Evolutionary conservation across 2,329 filamentous ascomycete genomes (phyloP).

Genomic region (Fusarium nodosum): DNA sequence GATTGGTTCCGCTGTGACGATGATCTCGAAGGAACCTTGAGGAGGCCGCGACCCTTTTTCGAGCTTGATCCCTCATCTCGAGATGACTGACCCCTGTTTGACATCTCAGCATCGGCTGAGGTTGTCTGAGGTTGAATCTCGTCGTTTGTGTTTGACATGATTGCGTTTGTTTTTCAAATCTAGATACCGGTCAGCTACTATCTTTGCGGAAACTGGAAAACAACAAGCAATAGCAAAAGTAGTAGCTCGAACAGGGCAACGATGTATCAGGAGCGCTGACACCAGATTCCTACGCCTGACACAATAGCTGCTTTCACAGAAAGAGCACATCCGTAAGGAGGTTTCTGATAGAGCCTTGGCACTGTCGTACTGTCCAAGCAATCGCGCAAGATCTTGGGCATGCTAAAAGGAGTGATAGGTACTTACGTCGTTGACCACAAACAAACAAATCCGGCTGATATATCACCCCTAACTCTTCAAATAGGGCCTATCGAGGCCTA

Average conservation of each 20-base stretch:
- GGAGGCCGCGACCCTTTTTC: slow-evolving; percentile 66
- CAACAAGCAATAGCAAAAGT: slow-evolving; percentile 21
- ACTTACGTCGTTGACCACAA: slow-evolving; percentile 48
- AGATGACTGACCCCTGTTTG: slow-evolving; percentile 59
- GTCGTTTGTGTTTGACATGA: slow-evolving; percentile 52
- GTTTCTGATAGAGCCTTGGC: neutral
- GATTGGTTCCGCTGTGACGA: slow-evolving; percentile 72
- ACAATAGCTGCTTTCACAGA: neutral
- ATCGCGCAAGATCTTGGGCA: slow-evolving; percentile 21
- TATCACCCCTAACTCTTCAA: slow-evolving; percentile 48
- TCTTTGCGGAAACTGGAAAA: slow-evolving; percentile 9
- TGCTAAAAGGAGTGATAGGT: slow-evolving; percentile 31
- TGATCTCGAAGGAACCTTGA: slow-evolving; percentile 72
- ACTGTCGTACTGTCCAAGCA: slow-evolving; percentile 16
- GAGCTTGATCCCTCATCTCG: slow-evolving; percentile 59
- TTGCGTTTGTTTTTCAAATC: slow-evolving; percentile 42
- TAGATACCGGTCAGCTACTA: slow-evolving; percentile 42
- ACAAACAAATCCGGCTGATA: slow-evolving; percentile 43
- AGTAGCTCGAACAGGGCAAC: slow-evolving; percentile 2
- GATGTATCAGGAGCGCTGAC: slow-evolving; percentile 7
- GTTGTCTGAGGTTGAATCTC: slow-evolving; percentile 55
- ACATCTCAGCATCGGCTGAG: slow-evolving; percentile 55
- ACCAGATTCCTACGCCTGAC: slow-evolving; percentile 1
- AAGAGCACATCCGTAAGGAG: neutral
- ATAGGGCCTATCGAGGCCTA: slow-evolving; percentile 48